phyloP scores from a whole-genome alignment of 179 eudicot genomes.

The Sideroxylon spinosum region DNA sequence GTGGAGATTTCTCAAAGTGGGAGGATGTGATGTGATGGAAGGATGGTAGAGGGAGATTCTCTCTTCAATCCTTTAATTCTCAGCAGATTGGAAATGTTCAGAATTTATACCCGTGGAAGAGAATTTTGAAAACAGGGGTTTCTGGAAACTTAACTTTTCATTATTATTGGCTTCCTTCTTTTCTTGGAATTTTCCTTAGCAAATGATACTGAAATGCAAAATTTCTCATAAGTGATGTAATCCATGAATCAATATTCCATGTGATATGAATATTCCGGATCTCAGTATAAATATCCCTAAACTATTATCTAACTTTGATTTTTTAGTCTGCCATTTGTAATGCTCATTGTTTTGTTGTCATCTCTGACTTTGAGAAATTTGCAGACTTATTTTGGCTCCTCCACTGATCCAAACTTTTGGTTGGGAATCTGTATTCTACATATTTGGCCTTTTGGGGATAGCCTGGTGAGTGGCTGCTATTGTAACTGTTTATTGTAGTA shows the following conservation, averaged over 20 bases:
- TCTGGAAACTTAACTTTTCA: background rate
- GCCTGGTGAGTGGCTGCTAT: slow-evolving; percentile 64
- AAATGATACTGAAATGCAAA: background rate
- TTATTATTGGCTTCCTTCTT: background rate
- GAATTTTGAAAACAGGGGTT: background rate
- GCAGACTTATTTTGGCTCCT: slow-evolving; percentile 97
- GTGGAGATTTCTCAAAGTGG: background rate
- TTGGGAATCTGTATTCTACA: slow-evolving; percentile 95
- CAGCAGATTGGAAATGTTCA: background rate
- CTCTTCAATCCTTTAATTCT: background rate
- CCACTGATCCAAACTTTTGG: slow-evolving; percentile 83
- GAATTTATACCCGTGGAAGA: background rate
- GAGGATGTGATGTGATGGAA: background rate
- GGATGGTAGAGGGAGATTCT: background rate
- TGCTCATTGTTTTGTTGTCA: background rate
- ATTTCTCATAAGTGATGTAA: background rate
- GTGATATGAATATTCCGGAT: background rate
- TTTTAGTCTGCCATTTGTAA: background rate
- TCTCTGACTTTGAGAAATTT: slow-evolving; percentile 14
- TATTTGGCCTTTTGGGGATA: slow-evolving; percentile 78
- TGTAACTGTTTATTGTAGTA: slow-evolving; percentile 7
- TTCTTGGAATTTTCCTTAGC: background rate
- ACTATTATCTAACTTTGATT: background rate
- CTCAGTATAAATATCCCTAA: too few relatives aligned
- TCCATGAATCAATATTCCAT: background rate